A percentile compares a stretch with the other conserved stretches of the same genome.
Evolutionary conservation across 352 stramenopile genomes (phyloP).

Genomic region (Globisporangium splendens): DNA sequence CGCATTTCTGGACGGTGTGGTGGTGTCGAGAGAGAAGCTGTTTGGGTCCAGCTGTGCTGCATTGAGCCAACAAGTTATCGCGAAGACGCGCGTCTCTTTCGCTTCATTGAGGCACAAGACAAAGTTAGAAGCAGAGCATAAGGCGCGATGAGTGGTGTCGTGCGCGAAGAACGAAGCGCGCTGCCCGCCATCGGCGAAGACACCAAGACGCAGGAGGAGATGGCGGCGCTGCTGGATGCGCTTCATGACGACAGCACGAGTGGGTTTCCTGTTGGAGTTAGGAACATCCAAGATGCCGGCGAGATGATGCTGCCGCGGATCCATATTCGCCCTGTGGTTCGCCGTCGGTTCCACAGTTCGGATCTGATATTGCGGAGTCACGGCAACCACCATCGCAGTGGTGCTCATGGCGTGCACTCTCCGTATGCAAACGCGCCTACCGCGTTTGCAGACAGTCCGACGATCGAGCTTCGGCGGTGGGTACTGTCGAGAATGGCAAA

Average conservation of each 20-base stretch:
- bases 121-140: no score
- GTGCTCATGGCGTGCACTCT: neutral
- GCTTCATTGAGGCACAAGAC: no score
- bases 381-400: conserved; percentile 1
- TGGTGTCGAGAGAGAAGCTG: no score
- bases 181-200: conserved; percentile 53
- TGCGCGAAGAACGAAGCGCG: conserved; percentile 21
- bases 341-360: conserved; percentile 57
- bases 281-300: neutral
- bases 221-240: conserved; percentile 9
- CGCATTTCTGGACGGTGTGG: no score
- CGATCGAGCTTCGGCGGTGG: conserved; percentile 22
- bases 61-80: no score
- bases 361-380: conserved; percentile 34
- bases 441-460: conserved; percentile 20
- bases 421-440: conserved; percentile 4
- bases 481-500: conserved; percentile 10
- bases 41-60: no score
- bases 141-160: conserved; percentile 10
- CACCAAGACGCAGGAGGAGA: conserved; percentile 22
- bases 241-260: conserved; percentile 5
- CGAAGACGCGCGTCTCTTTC: neutral
- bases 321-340: conserved; percentile 18
- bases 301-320: conserved; percentile 14
- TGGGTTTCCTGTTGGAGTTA: conserved; percentile 2